phyloP scores from a whole-genome alignment of 129 eudicot genomes.

The Gnaphalium uliginosum region DNA sequence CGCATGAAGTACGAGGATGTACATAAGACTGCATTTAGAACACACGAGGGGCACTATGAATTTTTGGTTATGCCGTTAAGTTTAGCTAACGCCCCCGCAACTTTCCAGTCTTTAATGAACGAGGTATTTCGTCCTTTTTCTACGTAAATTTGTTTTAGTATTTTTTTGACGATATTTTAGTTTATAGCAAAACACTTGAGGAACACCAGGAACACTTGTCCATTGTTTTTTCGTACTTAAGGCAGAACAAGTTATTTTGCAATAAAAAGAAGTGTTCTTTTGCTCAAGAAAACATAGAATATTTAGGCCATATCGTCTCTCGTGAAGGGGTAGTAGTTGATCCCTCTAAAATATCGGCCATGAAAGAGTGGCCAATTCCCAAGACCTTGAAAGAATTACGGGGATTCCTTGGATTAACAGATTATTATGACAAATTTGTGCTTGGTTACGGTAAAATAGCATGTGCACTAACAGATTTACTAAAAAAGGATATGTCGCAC shows the following conservation, averaged over 20 bases:
- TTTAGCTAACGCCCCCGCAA: too few relatives aligned
- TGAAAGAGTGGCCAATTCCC: background rate
- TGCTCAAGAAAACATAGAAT: background rate
- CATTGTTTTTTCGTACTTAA: too few relatives aligned
- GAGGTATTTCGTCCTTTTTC: too few relatives aligned
- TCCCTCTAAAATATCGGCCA: background rate
- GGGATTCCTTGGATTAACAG: background rate
- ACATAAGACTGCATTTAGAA: background rate
- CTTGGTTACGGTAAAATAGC: background rate
- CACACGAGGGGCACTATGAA: background rate
- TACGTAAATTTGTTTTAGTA: too few relatives aligned
- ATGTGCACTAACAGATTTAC: background rate
- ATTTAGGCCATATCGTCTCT: background rate
- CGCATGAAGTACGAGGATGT: background rate
- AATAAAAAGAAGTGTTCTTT: background rate
- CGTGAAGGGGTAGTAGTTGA: background rate
- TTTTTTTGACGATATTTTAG: too few relatives aligned
- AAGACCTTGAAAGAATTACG: background rate
- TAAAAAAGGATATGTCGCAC: too few relatives aligned
- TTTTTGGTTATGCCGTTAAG: background rate
- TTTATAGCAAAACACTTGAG: too few relatives aligned
- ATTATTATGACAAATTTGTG: background rate
- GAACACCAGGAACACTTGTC: too few relatives aligned
- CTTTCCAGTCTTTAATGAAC: too few relatives aligned
- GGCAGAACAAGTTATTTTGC: too few relatives aligned